Evolutionary conservation across 495 filamentous ascomycete species (phyloP).

Genomic region (Emericellopsis terricola): DNA sequence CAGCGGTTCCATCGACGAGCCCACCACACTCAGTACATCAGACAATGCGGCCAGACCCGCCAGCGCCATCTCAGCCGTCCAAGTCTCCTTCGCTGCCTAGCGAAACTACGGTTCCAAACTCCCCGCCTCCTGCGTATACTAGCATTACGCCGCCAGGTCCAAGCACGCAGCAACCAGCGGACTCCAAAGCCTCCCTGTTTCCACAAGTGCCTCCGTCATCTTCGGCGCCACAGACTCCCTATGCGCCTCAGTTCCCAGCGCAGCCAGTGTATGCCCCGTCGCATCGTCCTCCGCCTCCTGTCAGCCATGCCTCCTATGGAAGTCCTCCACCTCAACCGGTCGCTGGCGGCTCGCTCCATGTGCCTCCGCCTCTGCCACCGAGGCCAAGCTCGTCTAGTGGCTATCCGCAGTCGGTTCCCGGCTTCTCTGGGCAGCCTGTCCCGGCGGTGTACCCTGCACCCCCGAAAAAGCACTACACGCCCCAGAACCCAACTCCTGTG

Average conservation of each 20-base stretch:
- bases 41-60: no score
- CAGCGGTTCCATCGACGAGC: no score
- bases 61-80: no score
- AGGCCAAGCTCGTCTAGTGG: not conserved
- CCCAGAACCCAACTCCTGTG: not conserved
- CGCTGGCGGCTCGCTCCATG: not conserved
- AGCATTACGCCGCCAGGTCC: no score
- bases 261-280: not conserved
- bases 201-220: not conserved
- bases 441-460: not conserved
- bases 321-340: not conserved
- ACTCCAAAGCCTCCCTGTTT: not conserved
- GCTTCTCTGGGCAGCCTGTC: no score
- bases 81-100: no score
- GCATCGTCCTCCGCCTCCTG: not conserved
- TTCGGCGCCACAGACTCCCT: no score
- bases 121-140: no score
- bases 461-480: not conserved
- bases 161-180: no score
- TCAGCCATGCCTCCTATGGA: not conserved
- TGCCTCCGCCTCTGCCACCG: not conserved
- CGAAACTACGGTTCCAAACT: no score
- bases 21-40: no score
- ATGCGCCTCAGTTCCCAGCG: not conserved
- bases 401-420: no score